Evolutionary conservation across 2,329 filamentous ascomycete species (phyloP).

Genomic region (Diaporthe longicolla): DNA sequence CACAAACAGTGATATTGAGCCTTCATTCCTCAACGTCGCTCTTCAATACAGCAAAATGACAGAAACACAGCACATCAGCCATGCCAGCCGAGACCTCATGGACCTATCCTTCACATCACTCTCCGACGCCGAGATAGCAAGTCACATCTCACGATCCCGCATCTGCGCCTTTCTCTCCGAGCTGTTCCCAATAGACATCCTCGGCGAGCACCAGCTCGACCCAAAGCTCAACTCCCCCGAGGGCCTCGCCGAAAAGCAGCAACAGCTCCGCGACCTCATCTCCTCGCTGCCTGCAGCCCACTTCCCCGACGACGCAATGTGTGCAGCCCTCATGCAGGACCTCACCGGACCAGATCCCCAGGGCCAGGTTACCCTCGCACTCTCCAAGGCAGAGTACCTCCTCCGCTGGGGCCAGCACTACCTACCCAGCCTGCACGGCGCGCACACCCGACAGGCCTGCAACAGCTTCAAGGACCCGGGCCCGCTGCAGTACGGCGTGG

Average conservation of each 20-base stretch:
- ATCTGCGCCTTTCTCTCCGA: conserved; percentile 65
- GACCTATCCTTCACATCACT: conserved; percentile 46
- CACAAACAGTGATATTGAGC: conserved; percentile 21
- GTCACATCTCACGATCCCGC: conserved; percentile 65
- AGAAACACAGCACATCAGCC: conserved; percentile 28
- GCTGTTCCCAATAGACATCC: conserved; percentile 56
- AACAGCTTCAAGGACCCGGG: conserved; percentile 75
- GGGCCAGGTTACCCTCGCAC: conserved; percentile 66
- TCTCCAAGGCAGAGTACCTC: conserved; percentile 57
- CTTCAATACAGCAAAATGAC: conserved; percentile 54
- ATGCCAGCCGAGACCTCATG: conserved; percentile 43
- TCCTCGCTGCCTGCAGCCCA: conserved; percentile 53
- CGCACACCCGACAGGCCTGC: conserved; percentile 70
- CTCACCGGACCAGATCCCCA: conserved; percentile 58
- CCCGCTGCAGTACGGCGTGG: conserved; percentile 65
- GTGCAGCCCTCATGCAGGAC: conserved; percentile 64
- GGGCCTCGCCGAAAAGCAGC: conserved; percentile 38
- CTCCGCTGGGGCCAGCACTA: conserved; percentile 70
- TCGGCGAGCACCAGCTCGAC: conserved; percentile 54
- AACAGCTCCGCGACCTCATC: conserved; percentile 52
- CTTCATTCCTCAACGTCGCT: conserved; percentile 51
- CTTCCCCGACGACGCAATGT: conserved; percentile 54
- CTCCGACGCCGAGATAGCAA: conserved; percentile 56
- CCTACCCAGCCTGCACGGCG: conserved; percentile 68
- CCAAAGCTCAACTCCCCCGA: background rate